Evolutionary conservation across 2,329 filamentous ascomycete species (phyloP), one percentile per base, ranked within the genome.

Genomic region (Teratosphaeria gauchensis): DNA sequence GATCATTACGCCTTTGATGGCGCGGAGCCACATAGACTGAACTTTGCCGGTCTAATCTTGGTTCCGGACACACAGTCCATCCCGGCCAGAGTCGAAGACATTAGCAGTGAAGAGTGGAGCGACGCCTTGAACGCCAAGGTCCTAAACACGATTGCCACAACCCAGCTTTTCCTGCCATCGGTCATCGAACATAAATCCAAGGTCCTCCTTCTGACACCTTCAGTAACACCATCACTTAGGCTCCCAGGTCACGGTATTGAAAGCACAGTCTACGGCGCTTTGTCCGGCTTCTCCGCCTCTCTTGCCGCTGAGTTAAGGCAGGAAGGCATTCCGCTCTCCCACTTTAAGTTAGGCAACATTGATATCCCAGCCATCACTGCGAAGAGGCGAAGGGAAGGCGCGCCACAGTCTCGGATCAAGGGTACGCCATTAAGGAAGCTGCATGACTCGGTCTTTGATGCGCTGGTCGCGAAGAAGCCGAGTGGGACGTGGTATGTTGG

Each of bases 111-210:
- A 32, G 86, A 84, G 67, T 94, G 95, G 77, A 89, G 90, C 63
- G 90, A 96, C 70, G 87, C 91, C 35, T 85, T 97, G 72, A 96
- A 96, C 73, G 92, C 90, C 16, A 92, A 95, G 69, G 82, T 99
- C 12, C 82, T 97, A 57, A 88, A 91, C 59, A 92, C 92, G 1
- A 90, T 97, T 64, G 82, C 95, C 56, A 91, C 89, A 4, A 86
- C 92, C 46, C 92, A 96, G 75, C 83, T 89, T 56, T 94, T 97
- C 76, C 80, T 97, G 8, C 77, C 80, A 68, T 68, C 74, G 66
- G 63, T 81, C 71, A 66, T 71, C 71, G 78, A 74, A 74, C 82
- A 76, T 77, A 67, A 83, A 78, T 68, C 88, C 79, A 70, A 87
- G 65, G 81, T 95, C 38, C 78, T 95, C 54, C 80, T 94, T 66